Conservation (phyloP, 2,329 filamentous ascomycete species). For the Ilyonectria robusta region DNA sequence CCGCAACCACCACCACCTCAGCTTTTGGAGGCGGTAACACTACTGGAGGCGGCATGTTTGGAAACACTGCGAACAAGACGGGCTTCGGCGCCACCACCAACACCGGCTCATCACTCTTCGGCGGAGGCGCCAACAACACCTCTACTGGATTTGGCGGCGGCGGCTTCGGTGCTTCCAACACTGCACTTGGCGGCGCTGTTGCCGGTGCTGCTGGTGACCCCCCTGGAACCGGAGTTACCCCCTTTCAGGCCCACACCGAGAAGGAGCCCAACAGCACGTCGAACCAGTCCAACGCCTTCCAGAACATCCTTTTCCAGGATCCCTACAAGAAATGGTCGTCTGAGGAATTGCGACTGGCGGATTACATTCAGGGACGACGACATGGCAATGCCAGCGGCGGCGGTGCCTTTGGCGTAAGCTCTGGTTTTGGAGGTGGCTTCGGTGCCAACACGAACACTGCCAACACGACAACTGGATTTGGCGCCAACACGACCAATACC, state of each 20-base stretch:
- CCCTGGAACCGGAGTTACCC: conserved; percentile 78
- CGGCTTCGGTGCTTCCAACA: conserved; percentile 63
- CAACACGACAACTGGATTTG: conserved; percentile 61
- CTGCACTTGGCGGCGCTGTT: conserved; percentile 63
- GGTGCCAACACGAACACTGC: conserved; percentile 54
- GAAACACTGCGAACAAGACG: conserved; percentile 61
- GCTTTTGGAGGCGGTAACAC: conserved; percentile 58
- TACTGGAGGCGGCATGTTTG: conserved; percentile 67
- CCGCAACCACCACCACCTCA: conserved; percentile 52
- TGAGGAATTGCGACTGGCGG: conserved; percentile 85
- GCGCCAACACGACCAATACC: conserved; percentile 54
- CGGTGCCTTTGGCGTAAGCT: conserved; percentile 82
- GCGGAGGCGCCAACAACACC: conserved; percentile 43
- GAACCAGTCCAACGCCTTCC: conserved; percentile 74
- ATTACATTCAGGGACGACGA: conserved; percentile 89
- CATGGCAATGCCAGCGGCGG: conserved; percentile 88
- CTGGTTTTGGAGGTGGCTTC: conserved; percentile 67
- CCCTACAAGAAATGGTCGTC: conserved; percentile 91
- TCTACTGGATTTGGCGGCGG: conserved; percentile 54
- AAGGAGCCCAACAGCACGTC: conserved; percentile 75
- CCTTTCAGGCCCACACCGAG: conserved; percentile 79
- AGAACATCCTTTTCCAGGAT: conserved; percentile 84
- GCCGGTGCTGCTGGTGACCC: conserved; percentile 67
- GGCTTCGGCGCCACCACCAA: conserved; percentile 63
- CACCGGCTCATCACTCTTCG: conserved; percentile 63